phyloP scores from a whole-genome alignment of 192 early-diverging fungal genomes.

The Podila epigama region DNA sequence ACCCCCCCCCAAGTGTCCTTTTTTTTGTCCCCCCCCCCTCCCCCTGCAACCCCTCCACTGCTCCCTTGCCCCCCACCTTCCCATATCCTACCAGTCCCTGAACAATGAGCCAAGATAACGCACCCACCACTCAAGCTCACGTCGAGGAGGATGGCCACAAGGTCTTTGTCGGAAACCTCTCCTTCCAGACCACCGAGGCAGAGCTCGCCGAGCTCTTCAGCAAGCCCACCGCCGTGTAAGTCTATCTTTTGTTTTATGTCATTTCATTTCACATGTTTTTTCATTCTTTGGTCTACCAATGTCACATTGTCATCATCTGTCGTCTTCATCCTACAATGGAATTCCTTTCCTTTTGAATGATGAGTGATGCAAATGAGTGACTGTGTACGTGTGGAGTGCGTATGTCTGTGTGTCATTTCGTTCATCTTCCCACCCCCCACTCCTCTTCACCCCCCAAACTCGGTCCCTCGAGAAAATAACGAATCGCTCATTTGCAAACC shows the following conservation, averaged over 20 bases:
- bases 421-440: too few species aligned
- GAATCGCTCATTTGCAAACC: too few species aligned
- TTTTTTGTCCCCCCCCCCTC: background rate
- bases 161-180: constrained; percentile 96
- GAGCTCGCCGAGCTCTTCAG: constrained; percentile 81
- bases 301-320: background rate
- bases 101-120: constrained; percentile 47
- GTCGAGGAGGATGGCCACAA: constrained; percentile 65
- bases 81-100: constrained; percentile 26
- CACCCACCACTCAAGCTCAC: constrained; percentile 36
- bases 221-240: constrained; percentile 78
- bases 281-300: constrained; percentile 1
- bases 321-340: too few species aligned
- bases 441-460: too few species aligned
- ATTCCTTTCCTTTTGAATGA: background rate
- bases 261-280: background rate
- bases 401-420: too few species aligned
- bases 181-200: constrained; percentile 86
- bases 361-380: constrained; percentile 7
- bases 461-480: too few species aligned
- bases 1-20: constrained; percentile 13
- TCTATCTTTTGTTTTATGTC: constrained; percentile 12
- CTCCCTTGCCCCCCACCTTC: background rate
- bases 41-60: constrained; percentile 1
- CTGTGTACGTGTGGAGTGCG: too few species aligned